These are phyloP conservation scores for Lasiosphaeria ovina DNA, from an alignment of 495 filamentous ascomycete genomes.

Conservation along the genomic window DNA sequence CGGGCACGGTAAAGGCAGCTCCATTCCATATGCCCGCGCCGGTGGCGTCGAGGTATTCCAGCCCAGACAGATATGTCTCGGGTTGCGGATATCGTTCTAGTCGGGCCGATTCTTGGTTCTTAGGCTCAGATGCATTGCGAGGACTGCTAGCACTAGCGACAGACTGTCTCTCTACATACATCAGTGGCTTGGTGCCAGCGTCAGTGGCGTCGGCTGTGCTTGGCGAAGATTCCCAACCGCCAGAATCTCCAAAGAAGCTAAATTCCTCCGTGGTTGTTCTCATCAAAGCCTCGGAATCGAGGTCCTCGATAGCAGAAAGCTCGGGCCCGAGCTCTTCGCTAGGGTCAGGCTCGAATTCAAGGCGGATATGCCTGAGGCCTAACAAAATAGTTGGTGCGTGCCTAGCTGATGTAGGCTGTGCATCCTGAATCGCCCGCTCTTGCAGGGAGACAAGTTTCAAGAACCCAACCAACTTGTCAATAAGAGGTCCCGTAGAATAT, in stretches of 20 bases:
- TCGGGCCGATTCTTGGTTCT: conserved; percentile 5
- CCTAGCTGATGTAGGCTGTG: conserved; percentile 8
- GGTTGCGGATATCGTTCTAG: conserved; percentile 5
- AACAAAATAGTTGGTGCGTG: conserved; percentile 29
- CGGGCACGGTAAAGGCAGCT: conserved; percentile 16
- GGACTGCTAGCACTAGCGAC: not conserved
- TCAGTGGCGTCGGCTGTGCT: conserved; percentile 1
- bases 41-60: conserved; percentile 7
- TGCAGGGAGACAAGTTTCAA: conserved; percentile 41
- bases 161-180: not conserved
- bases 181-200: not conserved
- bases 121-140: not conserved
- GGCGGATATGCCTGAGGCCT: conserved; percentile 42
- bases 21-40: conserved; percentile 4
- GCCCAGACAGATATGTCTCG: conserved; percentile 12
- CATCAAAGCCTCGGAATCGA: conserved; percentile 25
- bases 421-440: conserved; percentile 33
- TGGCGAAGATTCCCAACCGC: conserved; percentile 17
- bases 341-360: conserved; percentile 42
- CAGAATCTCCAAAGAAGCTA: conserved; percentile 30
- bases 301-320: conserved; percentile 17
- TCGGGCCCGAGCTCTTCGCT: conserved; percentile 25
- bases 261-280: conserved; percentile 31
- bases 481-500: conserved; percentile 39
- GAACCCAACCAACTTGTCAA: conserved; percentile 35